These are phyloP conservation scores for Dissophora ornata DNA, from an alignment of 192 early-diverging fungal genomes.

Conservation along the genomic window DNA sequence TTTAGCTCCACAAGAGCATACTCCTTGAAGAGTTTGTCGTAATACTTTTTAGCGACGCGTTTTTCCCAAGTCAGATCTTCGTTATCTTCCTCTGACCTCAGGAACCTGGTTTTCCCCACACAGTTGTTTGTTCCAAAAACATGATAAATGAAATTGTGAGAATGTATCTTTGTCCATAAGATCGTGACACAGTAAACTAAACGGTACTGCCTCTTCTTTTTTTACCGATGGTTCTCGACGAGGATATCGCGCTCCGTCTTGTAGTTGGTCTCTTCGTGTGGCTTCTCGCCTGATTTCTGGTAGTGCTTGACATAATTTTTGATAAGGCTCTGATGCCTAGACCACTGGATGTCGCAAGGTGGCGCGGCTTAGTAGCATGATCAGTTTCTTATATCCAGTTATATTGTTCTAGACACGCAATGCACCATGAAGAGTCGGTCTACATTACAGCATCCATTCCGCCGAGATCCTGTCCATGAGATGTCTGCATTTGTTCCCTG, in stretches of 20 bases:
- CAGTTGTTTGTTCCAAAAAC: no score
- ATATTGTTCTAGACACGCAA: no score
- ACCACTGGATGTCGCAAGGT: no score
- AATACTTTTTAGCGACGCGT: conserved; percentile 85
- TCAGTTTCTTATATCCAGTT: not conserved
- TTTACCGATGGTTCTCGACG: conserved; percentile 74
- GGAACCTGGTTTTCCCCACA: conserved; percentile 59
- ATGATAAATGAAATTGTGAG: no score
- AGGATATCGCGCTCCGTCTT: conserved; percentile 78
- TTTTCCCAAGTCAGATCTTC: conserved; percentile 71
- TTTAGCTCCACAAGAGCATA: conserved; percentile 80
- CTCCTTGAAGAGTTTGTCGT: conserved; percentile 88
- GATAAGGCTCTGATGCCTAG: conserved; percentile 70
- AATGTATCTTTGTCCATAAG: no score
- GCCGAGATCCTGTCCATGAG: conserved; percentile 55
- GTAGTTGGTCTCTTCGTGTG: not conserved
- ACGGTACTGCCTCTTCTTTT: no score
- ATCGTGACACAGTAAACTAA: no score
- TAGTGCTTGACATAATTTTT: conserved; percentile 66
- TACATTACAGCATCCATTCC: conserved; percentile 59
- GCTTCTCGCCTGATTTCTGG: not conserved
- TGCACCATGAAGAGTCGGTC: not conserved
- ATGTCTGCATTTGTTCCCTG: conserved; percentile 4
- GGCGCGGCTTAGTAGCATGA: no score
- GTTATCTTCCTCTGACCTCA: conserved; percentile 66